Evolutionary conservation across 371 early-diverging fungal genomes (phyloP), one percentile per base, ranked within the genome.

Genomic region (Mucor indicus): DNA sequence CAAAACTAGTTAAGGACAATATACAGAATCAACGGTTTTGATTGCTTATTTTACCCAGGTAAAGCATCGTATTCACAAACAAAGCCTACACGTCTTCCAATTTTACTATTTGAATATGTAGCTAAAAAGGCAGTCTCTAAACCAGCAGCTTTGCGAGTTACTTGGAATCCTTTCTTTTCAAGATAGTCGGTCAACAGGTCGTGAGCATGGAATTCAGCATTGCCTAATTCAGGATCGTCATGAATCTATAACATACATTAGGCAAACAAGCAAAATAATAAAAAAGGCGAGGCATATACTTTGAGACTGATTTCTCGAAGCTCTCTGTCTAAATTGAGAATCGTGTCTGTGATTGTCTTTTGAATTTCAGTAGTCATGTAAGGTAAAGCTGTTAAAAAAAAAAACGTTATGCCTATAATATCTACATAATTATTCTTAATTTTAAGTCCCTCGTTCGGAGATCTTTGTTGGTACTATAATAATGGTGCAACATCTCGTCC

Each of bases 61-160:
- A 87, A 53, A 3, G 85, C 84, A 52, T 87, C 86, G 44, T 83
- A 84, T 62, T 86, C 84, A 31, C 79, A 71, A 39, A 79, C 80
- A 42, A 81, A 81, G 17, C 70, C 85, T 44, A 75, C 60, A 20
- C 65, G 40, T 32, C 70, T 66, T 1, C 75, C 79, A 33, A 40
- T 15, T 4, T 44, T 29, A 10, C 70, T 74, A 31, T 72, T 70
- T 8, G 63, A 53, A 35, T 65, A 83, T 24, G 80, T 79, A 22
- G 86, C 83, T 4, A 80, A 59, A 52, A 87, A 87, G 0, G 83
- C 80, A 0, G 87, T 87, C 23, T 75, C 66, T 25, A 87, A 64
- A 3, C 69, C 80, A 45, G 67, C 80, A 4, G 73, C 83, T 1
- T 66, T 59, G 12, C 71, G 75, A 20, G 71, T 72, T 7, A 85